These are phyloP conservation scores for Cucurbita pepo DNA, from an alignment of 306 rosid genomes.

Conservation along the genomic window DNA sequence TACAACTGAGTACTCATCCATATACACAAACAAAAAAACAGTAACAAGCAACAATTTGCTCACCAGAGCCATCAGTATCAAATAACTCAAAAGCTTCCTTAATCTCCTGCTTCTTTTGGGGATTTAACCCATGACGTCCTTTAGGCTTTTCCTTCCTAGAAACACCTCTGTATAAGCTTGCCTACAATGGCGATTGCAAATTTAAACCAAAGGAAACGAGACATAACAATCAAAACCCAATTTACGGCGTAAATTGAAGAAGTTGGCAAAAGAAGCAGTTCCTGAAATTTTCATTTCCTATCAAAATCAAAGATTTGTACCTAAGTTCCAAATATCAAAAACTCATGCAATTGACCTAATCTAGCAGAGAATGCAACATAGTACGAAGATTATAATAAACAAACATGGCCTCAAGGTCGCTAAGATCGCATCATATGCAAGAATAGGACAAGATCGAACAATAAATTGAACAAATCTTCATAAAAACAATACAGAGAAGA, in stretches of 20 bases:
- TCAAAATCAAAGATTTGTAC: not conserved
- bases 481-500: not conserved
- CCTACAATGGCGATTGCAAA: constrained; percentile 15
- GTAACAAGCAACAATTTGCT: not conserved
- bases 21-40: not conserved
- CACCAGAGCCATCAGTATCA: constrained; percentile 92
- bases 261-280: not conserved
- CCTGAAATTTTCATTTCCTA: not conserved
- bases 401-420: not conserved
- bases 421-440: not conserved
- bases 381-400: too few relatives aligned
- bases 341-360: not conserved
- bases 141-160: constrained; percentile 48
- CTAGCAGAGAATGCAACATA: not conserved
- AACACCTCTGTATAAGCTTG: constrained; percentile 33
- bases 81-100: constrained; percentile 85
- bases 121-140: constrained; percentile 40
- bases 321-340: not conserved
- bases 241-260: not conserved
- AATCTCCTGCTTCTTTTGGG: constrained; percentile 72
- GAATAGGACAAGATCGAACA: not conserved
- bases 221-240: not conserved
- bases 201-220: not conserved
- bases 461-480: not conserved
- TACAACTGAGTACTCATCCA: not conserved